Conservation (phyloP, 257 asterid genomes). For the Solanum acaule region DNA sequence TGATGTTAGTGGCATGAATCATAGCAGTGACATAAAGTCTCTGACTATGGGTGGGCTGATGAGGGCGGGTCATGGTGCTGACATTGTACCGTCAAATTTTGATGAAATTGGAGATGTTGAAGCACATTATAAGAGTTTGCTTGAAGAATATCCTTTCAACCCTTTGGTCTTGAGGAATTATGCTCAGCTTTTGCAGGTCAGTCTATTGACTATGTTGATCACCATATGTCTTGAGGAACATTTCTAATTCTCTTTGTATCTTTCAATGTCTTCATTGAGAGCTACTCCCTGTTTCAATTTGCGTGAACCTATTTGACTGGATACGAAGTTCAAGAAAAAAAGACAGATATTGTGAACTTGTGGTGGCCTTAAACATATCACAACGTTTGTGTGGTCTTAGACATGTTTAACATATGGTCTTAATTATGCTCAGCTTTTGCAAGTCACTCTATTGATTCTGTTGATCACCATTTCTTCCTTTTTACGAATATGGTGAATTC, state of each 20-base stretch:
- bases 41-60: not conserved
- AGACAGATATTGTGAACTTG: not conserved
- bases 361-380: not conserved
- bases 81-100: not conserved
- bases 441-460: not conserved
- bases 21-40: not conserved
- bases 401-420: not conserved
- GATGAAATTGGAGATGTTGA: conserved; percentile 27
- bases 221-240: not conserved
- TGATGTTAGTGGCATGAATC: not conserved
- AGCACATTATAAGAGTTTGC: conserved; percentile 17
- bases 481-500: not conserved
- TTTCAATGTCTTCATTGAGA: not conserved
- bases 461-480: not conserved
- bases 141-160: conserved; percentile 38
- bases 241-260: not conserved
- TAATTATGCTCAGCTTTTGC: not conserved
- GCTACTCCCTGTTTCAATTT: not conserved
- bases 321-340: not conserved
- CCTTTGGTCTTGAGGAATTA: conserved; percentile 48
- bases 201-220: not conserved
- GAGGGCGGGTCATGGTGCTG: not conserved
- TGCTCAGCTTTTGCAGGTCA: conserved; percentile 66
- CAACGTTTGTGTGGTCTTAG: not conserved
- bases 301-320: not conserved